Conservation (phyloP, 495 filamentous ascomycete genomes). For the Sordaria brevicollis region DNA sequence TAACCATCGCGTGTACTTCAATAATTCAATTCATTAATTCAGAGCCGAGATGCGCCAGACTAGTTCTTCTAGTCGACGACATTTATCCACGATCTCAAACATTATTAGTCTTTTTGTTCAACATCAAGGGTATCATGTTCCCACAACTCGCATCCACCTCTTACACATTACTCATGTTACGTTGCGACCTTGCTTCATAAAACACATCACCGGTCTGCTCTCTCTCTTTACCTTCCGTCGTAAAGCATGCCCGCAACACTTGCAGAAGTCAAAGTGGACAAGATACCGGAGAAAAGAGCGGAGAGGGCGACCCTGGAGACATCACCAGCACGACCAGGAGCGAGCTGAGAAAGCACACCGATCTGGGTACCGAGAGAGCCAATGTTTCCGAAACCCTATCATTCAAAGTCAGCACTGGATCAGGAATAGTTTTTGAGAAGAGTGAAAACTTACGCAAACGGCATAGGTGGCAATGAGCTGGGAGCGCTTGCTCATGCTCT, state of each 20-base stretch:
- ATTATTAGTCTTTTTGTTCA: background rate
- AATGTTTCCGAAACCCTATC: constrained; percentile 75
- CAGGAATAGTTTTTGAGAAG: background rate
- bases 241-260: constrained; percentile 60
- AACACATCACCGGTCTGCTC: background rate
- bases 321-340: constrained; percentile 61
- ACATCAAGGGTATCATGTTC: background rate
- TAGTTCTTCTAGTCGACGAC: background rate
- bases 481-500: constrained; percentile 53
- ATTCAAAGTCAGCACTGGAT: constrained; percentile 46
- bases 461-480: constrained; percentile 81
- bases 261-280: constrained; percentile 73
- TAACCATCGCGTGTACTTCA: no score
- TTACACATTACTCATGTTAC: background rate
- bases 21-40: background rate
- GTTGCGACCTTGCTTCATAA: background rate
- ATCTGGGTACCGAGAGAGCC: constrained; percentile 78
- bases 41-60: background rate
- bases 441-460: constrained; percentile 59
- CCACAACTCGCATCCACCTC: background rate
- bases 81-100: background rate
- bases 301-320: constrained; percentile 66
- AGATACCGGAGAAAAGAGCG: constrained; percentile 65
- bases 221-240: background rate
- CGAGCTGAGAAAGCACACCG: constrained; percentile 72